These are phyloP conservation scores for Herpetospermum pedunculosum DNA, from an alignment of 306 rosid species.

Conservation along the genomic window DNA sequence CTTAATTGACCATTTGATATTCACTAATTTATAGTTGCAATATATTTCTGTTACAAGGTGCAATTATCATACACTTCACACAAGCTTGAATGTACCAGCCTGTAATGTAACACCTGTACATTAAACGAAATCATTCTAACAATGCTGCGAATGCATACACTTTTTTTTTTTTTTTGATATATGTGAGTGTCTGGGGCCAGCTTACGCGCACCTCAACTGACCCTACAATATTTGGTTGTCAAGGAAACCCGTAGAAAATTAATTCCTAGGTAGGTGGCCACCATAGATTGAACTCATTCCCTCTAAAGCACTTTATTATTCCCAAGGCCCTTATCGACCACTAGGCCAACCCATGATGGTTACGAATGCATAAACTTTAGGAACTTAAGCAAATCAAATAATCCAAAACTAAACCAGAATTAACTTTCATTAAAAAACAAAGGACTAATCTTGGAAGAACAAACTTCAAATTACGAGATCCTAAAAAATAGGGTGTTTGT, in stretches of 20 bases:
- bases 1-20: neutral
- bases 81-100: neutral
- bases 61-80: neutral
- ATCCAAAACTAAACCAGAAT: neutral
- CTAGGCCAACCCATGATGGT: no score
- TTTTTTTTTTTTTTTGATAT: no score
- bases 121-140: neutral
- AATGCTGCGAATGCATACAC: no score
- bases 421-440: neutral
- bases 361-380: neutral
- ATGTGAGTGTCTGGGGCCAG: no score
- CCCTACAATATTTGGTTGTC: no score
- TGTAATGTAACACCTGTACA: neutral
- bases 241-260: no score
- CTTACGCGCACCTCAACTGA: no score
- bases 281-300: no score
- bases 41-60: neutral
- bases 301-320: no score
- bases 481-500: neutral
- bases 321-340: no score
- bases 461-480: neutral
- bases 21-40: neutral
- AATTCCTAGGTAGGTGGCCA: no score
- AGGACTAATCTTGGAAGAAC: neutral
- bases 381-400: neutral